These are phyloP conservation scores for grape (Vitis vinifera) DNA, from an alignment of 164 flowering plant genomes.

Conservation along the genomic window ASM3070453v1 NC_081818.1:2870001-2870500, in stretches of 20 bases:
- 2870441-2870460: slow-evolving; percentile 24
- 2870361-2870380: slow-evolving; percentile 35
- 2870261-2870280: slow-evolving; percentile 52
- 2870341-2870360: slow-evolving; percentile 50
- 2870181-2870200: slow-evolving; percentile 34
- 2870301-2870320: slow-evolving; percentile 50
- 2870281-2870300: slow-evolving; percentile 49
- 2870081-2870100: no score
- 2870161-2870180: slow-evolving; percentile 61
- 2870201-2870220: slow-evolving; percentile 72
- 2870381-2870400: slow-evolving; percentile 16
- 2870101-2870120: no score
- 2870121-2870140: no score
- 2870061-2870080: neutral
- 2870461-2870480: no score
- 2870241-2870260: slow-evolving; percentile 51
- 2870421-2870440: slow-evolving; percentile 43
- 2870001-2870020: slow-evolving; percentile 47
- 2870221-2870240: slow-evolving; percentile 51
- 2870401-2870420: slow-evolving; percentile 45
- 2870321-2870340: slow-evolving; percentile 47
- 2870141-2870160: slow-evolving; percentile 19
- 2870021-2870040: slow-evolving; percentile 68
- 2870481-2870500: no score
- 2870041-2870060: slow-evolving; percentile 53